These are phyloP conservation scores for Lecanosticta acicola DNA, from an alignment of 2,329 filamentous ascomycete genomes.

Conservation along the genomic window DNA sequence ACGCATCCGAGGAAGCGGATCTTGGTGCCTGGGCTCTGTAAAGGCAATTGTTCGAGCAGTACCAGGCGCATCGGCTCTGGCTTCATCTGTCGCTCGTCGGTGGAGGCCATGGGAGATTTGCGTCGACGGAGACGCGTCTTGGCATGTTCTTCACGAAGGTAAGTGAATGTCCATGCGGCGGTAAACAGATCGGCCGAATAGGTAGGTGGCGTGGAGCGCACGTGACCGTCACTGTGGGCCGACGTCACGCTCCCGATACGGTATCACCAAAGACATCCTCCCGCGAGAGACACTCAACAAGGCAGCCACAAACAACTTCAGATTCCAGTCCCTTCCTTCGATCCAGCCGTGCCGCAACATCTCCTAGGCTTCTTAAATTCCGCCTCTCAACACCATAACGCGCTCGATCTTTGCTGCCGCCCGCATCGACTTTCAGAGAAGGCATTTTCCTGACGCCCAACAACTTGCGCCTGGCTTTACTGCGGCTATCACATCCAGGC, in stretches of 20 bases:
- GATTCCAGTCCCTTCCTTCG: background rate
- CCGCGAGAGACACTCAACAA: slow-evolving; percentile 1
- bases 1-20: slow-evolving; percentile 85
- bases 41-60: slow-evolving; percentile 41
- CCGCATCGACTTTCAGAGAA: background rate
- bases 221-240: too few species aligned
- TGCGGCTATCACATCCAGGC: background rate
- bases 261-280: background rate
- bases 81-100: slow-evolving; percentile 10
- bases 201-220: too few species aligned
- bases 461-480: background rate
- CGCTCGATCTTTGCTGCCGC: background rate
- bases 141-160: background rate
- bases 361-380: background rate
- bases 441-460: background rate
- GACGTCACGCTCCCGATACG: too few species aligned
- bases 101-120: slow-evolving; percentile 7
- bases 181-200: background rate
- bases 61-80: slow-evolving; percentile 56
- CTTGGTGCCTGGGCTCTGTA: slow-evolving; percentile 56
- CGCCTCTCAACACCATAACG: background rate
- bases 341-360: background rate
- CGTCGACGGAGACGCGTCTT: too few species aligned
- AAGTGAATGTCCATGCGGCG: background rate
- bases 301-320: background rate